Evolutionary conservation across 441 rosid genomes (phyloP), one percentile per base, ranked within the genome.

Genomic region (Populus hybrid): DNA sequence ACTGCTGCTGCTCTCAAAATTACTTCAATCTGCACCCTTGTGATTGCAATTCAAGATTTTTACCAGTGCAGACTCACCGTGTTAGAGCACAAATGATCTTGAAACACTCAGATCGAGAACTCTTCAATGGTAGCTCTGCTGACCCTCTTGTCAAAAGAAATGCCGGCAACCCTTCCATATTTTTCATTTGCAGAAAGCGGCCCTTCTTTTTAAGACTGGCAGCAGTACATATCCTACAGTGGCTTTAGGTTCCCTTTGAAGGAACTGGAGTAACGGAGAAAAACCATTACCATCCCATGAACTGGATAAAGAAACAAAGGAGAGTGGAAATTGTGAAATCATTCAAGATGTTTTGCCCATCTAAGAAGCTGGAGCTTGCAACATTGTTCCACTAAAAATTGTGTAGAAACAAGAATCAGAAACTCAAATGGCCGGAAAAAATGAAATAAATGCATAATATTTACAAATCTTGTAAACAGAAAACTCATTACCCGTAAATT

Each of bases 61-160:
- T 42, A 42, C 50, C 14, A 2, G 16, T 10, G 50, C 50, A 42
- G 50, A 42, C 50, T 3, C 50, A 42, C 50, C 50, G 16, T 38
- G 42, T 38, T 38, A 38, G 42, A 8, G 8, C 8, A 2, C 42
- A 38, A 38, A 38, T 38, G 42, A 3, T 10, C 42, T 9, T 38
- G 42, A 8, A 38, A 38, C 90, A 84, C 57, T 86, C 89, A 5
- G 98, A 93, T 76, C 94, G 92, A 81, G 93, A 82, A 73, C 78
- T 90, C 64, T 86, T 85, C 73, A 84, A 90, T 0, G 88, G 85
- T 23, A 75, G 70, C 14, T 83, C 83, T 8, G 83, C 91, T 8
- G 88, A 87, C 38, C n/a, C 79, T 6, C 73, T 88, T 23, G 93
- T 90, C n/a, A 76, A 82, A 71, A 79, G 4, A 26, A 91, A 87